Base-by-base conservation (phyloP, 768 basidiomycete genomes). In the Lentinula aciculospora region DNA sequence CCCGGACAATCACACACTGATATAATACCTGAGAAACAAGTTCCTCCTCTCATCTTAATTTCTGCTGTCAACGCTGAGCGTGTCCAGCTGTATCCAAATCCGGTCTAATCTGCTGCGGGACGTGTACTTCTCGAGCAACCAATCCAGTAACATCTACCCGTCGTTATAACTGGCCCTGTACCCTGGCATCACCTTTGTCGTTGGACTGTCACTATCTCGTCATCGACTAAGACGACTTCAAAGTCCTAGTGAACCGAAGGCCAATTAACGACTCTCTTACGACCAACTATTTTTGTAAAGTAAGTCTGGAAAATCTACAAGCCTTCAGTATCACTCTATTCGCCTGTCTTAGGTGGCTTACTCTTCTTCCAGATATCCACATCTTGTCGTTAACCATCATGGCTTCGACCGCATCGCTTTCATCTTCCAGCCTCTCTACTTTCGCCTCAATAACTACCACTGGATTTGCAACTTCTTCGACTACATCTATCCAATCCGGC, bases 11-110 rank as follows among this genome's bases (percentile, higher is more conserved):
- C n/a, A 42, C 19, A 21, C 5, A 19, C 40, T 42, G 8, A 42
- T 19, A 21, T 42, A 25, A 42, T n/a, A 21, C 19, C 19, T 23
- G 40, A 21, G 40, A 42, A 42, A 15, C 17, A 21, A n/a, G 9
- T 42, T 23, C 21, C 39, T 19, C n/a, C 40, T 42, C 21, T 42
- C 40, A 42, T 21, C 19, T 42, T 39, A n/a, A 12, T 17, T 39
- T 42, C 12, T 42, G 40, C 40, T 42, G 40, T 42, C 49, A 50
- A 50, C 49, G 49, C 31, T 50, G 49, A 50, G 49, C 49, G 49
- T 50, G 49, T 50, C 49, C 28, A 50, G 32, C 32, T 12, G 12
- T n/a, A 32, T 13, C 49, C 19, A 21, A 17, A 50, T 32, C 29
- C 4, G 49, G 49, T 7, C 12, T 21, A 50, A 21, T 21, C 19